Percentiles rank a stretch among this genome's conserved stretches.
Evolutionary conservation across 164 flowering plant genomes (phyloP).

Genomic region (Stephania japonica): DNA sequence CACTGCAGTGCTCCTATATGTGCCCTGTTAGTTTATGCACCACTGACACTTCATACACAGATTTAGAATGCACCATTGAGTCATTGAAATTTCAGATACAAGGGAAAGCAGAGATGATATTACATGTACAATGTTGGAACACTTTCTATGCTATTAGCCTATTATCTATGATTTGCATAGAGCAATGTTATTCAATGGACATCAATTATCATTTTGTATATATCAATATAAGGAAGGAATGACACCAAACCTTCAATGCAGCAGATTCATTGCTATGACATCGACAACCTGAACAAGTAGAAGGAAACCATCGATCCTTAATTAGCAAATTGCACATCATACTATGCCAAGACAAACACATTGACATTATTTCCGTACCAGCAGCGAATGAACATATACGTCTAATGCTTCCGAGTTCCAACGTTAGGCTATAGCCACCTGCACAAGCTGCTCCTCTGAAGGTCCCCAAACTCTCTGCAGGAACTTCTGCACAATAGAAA

Average conservation of each 20-base stretch:
- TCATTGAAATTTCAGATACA: too few species aligned
- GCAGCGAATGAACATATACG: background rate
- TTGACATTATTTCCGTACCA: background rate
- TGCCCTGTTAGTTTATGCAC: too few species aligned
- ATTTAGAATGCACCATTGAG: too few species aligned
- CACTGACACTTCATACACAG: too few species aligned
- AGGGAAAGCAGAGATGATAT: too few species aligned
- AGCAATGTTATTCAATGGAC: background rate
- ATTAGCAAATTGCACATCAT: background rate
- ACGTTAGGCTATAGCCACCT: background rate
- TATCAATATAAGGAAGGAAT: too few species aligned
- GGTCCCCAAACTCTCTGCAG: slow-evolving; percentile 36
- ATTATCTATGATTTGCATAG: too few species aligned
- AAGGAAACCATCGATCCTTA: background rate
- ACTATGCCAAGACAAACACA: background rate
- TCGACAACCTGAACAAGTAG: background rate
- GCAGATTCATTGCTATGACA: background rate
- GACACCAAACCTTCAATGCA: background rate
- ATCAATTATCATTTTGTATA: background rate
- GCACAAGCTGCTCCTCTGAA: slow-evolving; percentile 25
- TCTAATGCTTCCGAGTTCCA: background rate
- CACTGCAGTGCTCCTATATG: background rate
- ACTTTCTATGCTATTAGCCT: too few species aligned
- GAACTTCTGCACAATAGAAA: slow-evolving; percentile 53
- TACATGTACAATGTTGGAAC: too few species aligned